Evolutionary conservation across 2,329 filamentous ascomycete species (phyloP).

Genomic region (Exophiala spinifera): DNA sequence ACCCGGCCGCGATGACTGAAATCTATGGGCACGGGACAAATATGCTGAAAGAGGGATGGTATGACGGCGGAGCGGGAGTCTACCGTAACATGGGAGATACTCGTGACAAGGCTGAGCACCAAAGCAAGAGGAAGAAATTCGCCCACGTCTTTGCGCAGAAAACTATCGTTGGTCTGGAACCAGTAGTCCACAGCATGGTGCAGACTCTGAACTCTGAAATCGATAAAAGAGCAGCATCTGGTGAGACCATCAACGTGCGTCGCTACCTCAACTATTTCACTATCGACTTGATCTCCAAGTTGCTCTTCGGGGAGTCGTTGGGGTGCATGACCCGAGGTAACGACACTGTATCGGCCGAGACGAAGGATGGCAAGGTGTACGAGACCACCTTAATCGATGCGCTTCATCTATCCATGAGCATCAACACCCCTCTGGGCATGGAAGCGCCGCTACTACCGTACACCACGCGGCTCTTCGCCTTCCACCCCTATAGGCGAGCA

Average conservation of each 20-base stretch:
- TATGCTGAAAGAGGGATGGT: constrained; percentile 24
- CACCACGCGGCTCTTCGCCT: constrained; percentile 18
- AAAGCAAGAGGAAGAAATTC: constrained; percentile 7
- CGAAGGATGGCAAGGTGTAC: constrained; percentile 21
- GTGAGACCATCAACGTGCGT: background rate
- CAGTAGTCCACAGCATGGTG: constrained; percentile 8
- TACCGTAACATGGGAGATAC: constrained; percentile 12
- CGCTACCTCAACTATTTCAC: constrained; percentile 26
- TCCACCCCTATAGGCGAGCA: constrained; percentile 22
- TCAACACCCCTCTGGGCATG: constrained; percentile 27
- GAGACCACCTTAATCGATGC: constrained; percentile 23
- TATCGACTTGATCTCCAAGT: constrained; percentile 17
- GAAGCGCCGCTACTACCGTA: constrained; percentile 20
- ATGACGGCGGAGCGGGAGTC: constrained; percentile 8
- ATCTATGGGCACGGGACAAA: constrained; percentile 34
- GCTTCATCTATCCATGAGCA: constrained; percentile 22
- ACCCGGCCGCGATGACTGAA: constrained; percentile 34
- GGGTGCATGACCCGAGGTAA: constrained; percentile 17
- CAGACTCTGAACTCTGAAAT: background rate
- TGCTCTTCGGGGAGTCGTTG: constrained; percentile 11
- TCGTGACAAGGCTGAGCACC: constrained; percentile 4
- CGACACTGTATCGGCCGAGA: constrained; percentile 17
- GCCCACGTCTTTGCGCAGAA: constrained; percentile 17
- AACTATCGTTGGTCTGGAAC: constrained; percentile 17
- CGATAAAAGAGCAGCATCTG: background rate